Evolutionary conservation across 495 filamentous ascomycete genomes (phyloP).

Genomic region (Hypomontagnella submonticulosa): DNA sequence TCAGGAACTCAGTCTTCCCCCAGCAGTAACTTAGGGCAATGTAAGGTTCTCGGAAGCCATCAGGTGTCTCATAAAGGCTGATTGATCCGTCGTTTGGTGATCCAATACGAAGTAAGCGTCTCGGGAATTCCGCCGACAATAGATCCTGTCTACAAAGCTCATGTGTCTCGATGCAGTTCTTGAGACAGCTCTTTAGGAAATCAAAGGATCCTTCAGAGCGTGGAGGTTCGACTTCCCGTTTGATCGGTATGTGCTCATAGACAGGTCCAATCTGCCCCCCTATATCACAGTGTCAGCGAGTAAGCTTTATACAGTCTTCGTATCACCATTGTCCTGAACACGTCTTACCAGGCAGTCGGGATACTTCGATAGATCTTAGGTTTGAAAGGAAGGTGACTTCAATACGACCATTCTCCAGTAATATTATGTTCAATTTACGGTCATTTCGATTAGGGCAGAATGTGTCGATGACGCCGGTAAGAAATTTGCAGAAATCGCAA

Average conservation of each 20-base stretch:
- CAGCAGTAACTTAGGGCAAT: constrained; percentile 22
- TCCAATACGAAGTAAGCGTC: constrained; percentile 7
- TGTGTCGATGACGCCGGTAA: constrained; percentile 1
- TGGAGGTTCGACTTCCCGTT: constrained; percentile 9
- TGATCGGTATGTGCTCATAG: constrained; percentile 6
- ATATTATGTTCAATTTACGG: too few relatives aligned
- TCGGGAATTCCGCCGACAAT: constrained; percentile 11
- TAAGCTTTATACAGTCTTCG: too few relatives aligned
- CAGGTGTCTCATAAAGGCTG: constrained; percentile 2
- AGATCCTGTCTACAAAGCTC: constrained; percentile 2
- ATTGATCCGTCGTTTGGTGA: neutral
- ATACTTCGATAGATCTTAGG: too few relatives aligned
- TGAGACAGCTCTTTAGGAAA: constrained; percentile 12
- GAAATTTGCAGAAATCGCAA: constrained; percentile 10
- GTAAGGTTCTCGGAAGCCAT: constrained; percentile 14
- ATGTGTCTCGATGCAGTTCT: constrained; percentile 8
- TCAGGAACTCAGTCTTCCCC: constrained; percentile 2
- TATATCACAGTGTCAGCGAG: too few relatives aligned
- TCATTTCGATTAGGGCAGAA: neutral
- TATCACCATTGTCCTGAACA: neutral
- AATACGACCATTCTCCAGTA: too few relatives aligned
- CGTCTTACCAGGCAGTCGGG: constrained; percentile 9
- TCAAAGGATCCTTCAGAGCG: constrained; percentile 12
- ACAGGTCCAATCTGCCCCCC: neutral
- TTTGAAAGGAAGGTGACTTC: too few relatives aligned